These are phyloP conservation scores for Poronia punctata DNA, from an alignment of 495 filamentous ascomycete species.

Conservation along the genomic window DNA sequence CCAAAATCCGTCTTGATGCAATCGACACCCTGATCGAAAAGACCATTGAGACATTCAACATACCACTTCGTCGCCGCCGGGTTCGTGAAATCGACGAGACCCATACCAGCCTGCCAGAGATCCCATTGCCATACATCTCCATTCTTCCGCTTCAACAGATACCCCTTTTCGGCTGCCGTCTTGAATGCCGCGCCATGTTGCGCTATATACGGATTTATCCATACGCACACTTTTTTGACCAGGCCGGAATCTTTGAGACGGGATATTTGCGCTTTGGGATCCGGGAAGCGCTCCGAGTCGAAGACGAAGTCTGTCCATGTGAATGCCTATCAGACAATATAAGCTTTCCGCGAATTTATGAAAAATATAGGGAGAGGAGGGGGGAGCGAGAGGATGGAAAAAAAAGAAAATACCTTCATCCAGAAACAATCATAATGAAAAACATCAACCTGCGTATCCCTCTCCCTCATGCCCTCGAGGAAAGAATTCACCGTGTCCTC, in stretches of 20 bases:
- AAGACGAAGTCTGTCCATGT: conserved; percentile 73
- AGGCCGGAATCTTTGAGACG: conserved; percentile 51
- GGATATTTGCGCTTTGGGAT: conserved; percentile 55
- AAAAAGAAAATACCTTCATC: no score
- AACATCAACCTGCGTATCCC: conserved; percentile 58
- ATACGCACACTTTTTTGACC: conserved; percentile 58
- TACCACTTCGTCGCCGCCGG: conserved; percentile 59
- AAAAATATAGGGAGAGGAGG: no score
- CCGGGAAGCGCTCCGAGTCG: conserved; percentile 60
- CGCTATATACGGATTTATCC: conserved; percentile 67
- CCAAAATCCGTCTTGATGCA: conserved; percentile 71
- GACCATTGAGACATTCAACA: conserved; percentile 44
- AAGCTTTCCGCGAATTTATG: no score
- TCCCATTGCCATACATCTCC: conserved; percentile 70
- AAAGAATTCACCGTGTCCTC: conserved; percentile 60
- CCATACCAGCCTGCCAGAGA: conserved; percentile 70
- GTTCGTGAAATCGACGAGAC: conserved; percentile 67
- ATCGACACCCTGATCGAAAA: conserved; percentile 62
- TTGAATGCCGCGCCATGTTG: conserved; percentile 60
- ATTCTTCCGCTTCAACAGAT: conserved; percentile 61
- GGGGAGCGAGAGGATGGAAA: no score
- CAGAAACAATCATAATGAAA: conserved; percentile 71
- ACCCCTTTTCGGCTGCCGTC: conserved; percentile 58
- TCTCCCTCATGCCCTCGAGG: conserved; percentile 58
- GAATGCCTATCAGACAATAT: conserved; percentile 38